Base-by-base conservation (phyloP, 2,329 filamentous ascomycete species). In the Tolypocladium guangdongense region DNA sequence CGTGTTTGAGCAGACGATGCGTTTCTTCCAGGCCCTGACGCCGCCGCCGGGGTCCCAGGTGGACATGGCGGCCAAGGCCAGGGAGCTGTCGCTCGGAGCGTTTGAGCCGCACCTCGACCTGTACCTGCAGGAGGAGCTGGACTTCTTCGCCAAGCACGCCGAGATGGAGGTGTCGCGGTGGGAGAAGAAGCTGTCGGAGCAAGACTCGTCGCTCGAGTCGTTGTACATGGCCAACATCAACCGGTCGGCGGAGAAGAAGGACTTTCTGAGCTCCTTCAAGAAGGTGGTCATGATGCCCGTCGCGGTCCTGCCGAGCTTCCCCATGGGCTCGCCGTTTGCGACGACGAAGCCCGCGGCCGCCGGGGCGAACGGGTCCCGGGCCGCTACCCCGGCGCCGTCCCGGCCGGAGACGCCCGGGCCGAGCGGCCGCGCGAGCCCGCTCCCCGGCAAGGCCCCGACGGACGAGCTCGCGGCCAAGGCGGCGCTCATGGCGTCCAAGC, bases 281-380 rank as follows among this genome's bases (percentile, higher is more conserved):
- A 97, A 97, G 69, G 93, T 99, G 10, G 88, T 99, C 59, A 96
- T 99, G 91, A 95, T 96, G 84, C 93, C 93, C 2, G 92, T 99
- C 49, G 95, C 89, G 51, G 92, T 90, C 10, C 75, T 97, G 4
- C 88, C 90, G 1, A 84, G 80, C 48, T 81, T 89, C 56, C 70
- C 80, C 7, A 72, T 81, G 50, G 74, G 75, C 10, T 81, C 74
- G n/a, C 78, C 78, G 52, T 88, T 83, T 63, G 77, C 71, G 56
- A 70, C 68, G 37, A 66, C 63, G 49, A 77, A 73, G 52, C 64
- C 73, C 0, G 55, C 61, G 1, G 33, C 58, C 2, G 53, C 59
- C 7, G 58, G 60, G 7, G 58, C 68, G 2, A 64, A 66, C 58
- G 57, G 61, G 11, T 63, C 67, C 22, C 55, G 57, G 1, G 54